Evolutionary conservation across 352 stramenopile species (phyloP).

Genomic region (Albugo candida): DNA sequence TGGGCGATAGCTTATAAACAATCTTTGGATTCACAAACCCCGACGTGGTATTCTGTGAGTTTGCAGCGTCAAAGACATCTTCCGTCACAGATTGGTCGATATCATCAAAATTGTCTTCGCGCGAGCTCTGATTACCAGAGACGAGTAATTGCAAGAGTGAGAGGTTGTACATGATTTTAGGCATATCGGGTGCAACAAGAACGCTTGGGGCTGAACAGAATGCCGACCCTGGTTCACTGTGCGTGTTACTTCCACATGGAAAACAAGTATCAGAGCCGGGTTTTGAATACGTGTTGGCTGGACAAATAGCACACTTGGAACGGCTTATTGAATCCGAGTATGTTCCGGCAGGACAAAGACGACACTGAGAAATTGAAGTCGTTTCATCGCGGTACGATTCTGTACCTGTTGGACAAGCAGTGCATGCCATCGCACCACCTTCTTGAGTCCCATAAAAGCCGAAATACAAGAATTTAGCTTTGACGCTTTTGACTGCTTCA

Average conservation of each 20-base stretch:
- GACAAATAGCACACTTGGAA: constrained; percentile 28
- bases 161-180: constrained; percentile 50
- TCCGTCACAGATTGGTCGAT: not conserved
- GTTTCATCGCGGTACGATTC: constrained; percentile 16
- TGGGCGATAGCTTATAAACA: not conserved
- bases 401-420: constrained; percentile 27
- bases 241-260: constrained; percentile 38
- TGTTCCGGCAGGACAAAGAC: constrained; percentile 35
- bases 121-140: constrained; percentile 41
- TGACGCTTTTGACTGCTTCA: constrained; percentile 5
- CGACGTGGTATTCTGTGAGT: not conserved
- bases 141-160: constrained; percentile 43
- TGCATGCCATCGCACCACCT: constrained; percentile 31
- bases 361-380: constrained; percentile 20
- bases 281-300: constrained; percentile 35
- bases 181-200: not conserved
- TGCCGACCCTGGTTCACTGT: not conserved
- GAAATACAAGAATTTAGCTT: constrained; percentile 27
- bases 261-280: constrained; percentile 25
- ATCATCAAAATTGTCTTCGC: too few species aligned
- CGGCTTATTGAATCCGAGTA: constrained; percentile 16
- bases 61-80: not conserved
- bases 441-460: constrained; percentile 28
- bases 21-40: not conserved
- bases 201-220: not conserved